Conservation (phyloP, 345 rosid genomes). For the Populus tremula region DNA sequence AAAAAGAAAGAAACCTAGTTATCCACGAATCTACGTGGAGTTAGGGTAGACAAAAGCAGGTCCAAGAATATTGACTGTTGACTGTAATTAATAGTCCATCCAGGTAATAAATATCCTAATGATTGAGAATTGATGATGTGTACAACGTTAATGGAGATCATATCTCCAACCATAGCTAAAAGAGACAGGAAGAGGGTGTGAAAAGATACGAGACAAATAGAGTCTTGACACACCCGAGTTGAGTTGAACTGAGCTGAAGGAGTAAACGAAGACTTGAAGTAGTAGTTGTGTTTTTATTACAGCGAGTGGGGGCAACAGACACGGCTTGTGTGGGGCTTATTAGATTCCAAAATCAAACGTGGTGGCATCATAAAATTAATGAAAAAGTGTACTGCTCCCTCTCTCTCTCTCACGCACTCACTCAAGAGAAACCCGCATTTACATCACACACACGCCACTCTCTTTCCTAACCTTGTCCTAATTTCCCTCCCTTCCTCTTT, state of each 20-base stretch:
- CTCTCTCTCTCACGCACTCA: background rate
- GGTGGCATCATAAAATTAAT: slow-evolving; percentile 11
- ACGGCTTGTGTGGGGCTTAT: slow-evolving; percentile 19
- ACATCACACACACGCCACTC: slow-evolving; percentile 3
- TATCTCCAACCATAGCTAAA: background rate
- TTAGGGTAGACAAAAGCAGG: background rate
- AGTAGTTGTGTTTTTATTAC: background rate
- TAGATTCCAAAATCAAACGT: slow-evolving; percentile 15
- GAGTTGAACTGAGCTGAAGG: background rate
- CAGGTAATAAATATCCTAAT: background rate
- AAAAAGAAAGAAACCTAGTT: too few relatives aligned
- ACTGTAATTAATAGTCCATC: background rate
- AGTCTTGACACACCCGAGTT: background rate
- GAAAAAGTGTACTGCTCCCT: slow-evolving; percentile 9
- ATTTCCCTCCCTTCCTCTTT: background rate
- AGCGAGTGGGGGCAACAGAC: slow-evolving; percentile 17
- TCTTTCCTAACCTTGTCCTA: slow-evolving; percentile 26
- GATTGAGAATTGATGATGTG: background rate
- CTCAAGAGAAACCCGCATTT: slow-evolving; percentile 17
- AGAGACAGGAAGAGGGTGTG: background rate
- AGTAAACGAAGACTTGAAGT: background rate
- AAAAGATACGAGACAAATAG: background rate
- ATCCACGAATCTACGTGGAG: background rate
- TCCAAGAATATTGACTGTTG: background rate
- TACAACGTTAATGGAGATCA: background rate